Evolutionary conservation across 1,284 basidiomycete species (phyloP).

Genomic region (Melampsora larici-populina): DNA sequence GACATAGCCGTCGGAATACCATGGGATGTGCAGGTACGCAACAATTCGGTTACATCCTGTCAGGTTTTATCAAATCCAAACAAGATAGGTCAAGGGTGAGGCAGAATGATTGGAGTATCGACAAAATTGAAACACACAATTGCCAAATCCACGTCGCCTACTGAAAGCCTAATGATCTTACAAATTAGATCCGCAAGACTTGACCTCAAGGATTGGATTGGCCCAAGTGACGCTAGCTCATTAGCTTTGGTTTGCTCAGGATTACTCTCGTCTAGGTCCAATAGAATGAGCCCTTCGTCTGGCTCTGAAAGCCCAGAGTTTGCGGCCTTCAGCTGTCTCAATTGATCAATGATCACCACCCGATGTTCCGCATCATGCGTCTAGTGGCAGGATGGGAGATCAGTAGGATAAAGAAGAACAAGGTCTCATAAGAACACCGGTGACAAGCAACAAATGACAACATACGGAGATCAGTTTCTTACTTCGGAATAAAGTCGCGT

Average conservation of each 20-base stretch:
- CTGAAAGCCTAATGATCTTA: conserved; percentile 42
- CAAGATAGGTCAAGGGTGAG: background rate
- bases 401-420: conserved; percentile 28
- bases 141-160: conserved; percentile 47
- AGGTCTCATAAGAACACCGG: background rate
- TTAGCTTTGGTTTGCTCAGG: conserved; percentile 37
- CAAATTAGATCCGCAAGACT: conserved; percentile 46
- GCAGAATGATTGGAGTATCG: background rate
- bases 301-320: conserved; percentile 49
- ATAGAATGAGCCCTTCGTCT: conserved; percentile 49
- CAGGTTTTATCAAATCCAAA: background rate
- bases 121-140: conserved; percentile 32
- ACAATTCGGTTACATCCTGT: conserved; percentile 22
- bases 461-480: background rate
- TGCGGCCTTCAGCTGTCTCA: conserved; percentile 48
- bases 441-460: conserved; percentile 2
- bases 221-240: conserved; percentile 36
- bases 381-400: conserved; percentile 44
- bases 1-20: conserved; percentile 32
- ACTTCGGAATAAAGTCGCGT: conserved; percentile 13
- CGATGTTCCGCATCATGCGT: conserved; percentile 40
- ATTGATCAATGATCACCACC: conserved; percentile 46
- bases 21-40: conserved; percentile 22
- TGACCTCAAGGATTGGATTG: conserved; percentile 44
- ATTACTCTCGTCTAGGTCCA: conserved; percentile 47